Evolutionary conservation across 768 basidiomycete genomes (phyloP).

Genomic region (Mycena floridula): DNA sequence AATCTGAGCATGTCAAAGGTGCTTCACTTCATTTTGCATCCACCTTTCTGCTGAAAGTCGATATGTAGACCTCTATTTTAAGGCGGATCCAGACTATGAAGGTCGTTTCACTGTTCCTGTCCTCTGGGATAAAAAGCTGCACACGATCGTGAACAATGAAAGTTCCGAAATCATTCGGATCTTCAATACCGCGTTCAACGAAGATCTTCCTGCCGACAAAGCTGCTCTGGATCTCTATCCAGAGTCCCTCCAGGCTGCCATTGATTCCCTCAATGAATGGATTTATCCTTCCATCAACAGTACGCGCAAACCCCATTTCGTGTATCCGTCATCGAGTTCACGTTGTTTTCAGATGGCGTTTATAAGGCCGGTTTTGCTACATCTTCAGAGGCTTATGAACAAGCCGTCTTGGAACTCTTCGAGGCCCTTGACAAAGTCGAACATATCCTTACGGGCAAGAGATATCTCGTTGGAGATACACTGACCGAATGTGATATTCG

Average conservation of each 20-base stretch:
- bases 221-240: conserved; percentile 77
- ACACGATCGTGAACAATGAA: conserved; percentile 94
- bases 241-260: conserved; percentile 57
- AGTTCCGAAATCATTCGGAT: conserved; percentile 93
- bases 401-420: conserved; percentile 69
- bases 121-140: conserved; percentile 86
- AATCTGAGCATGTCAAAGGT: conserved; percentile 70
- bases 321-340: not conserved
- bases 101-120: conserved; percentile 78
- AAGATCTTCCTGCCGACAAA: conserved; percentile 58
- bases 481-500: conserved; percentile 85
- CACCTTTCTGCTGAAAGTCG: no score
- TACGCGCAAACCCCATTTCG: conserved; percentile 26
- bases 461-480: conserved; percentile 76
- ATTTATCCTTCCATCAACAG: conserved; percentile 84
- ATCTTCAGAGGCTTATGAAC: conserved; percentile 74
- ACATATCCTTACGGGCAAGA: conserved; percentile 65
- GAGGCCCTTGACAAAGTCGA: conserved; percentile 79
- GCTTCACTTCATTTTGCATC: conserved; percentile 79
- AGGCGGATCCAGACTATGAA: conserved; percentile 61
- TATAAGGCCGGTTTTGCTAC: conserved; percentile 89
- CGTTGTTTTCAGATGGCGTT: conserved; percentile 55
- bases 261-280: conserved; percentile 82
- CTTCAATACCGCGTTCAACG: conserved; percentile 82
- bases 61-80: no score